Evolutionary conservation across 805 yeast species (phyloP), one percentile per base, ranked within the genome.

Genomic region (Candida insectalens): DNA sequence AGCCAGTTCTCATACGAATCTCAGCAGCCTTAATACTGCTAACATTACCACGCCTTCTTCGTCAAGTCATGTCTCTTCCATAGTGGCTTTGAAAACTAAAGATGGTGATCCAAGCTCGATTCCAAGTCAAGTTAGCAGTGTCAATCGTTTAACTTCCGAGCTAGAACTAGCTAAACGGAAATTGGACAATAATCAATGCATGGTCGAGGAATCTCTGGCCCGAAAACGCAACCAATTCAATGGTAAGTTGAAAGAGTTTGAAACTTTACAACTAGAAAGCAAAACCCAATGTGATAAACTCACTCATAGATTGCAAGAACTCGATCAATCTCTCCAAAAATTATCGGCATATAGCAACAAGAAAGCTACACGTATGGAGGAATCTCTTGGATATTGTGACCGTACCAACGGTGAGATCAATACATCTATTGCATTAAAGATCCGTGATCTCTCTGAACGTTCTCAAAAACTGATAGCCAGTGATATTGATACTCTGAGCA

Each of bases 341-440:
- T 45, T 44, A 25, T 43, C 49, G 14, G 29, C 36, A 5, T 40
- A 44, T 21, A 50, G 46, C 18, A 43, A 41, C n/a, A 23, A 29
- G 19, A 43, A 49, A 23, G 50, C 53, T 42, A 65, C 65, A 66
- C 36, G 65, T 63, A 47, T 78, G 26, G 87, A 80, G 45, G 74
- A 70, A 32, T 49, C 78, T 36, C 57, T 80, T 30, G 73, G 78
- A 12, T 62, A 66, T 25, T 73, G 81, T 33, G 87, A 80, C 54
- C 60, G 88, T 41, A 68, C 80, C 8, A 70, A 77, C 37, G 80
- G 84, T 39, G 88, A 79, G 46, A 73, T 81, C 35, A 81, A 76
- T 50, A 80, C 89, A 0, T 75, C 85, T 2, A 52, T 79, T 28
- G 67, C 84, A 8, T 55, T 81, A 39, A 78, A 77, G 42, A 57